Base-by-base conservation (phyloP, 2,329 filamentous ascomycete species). In the Neonectria faginata region DNA sequence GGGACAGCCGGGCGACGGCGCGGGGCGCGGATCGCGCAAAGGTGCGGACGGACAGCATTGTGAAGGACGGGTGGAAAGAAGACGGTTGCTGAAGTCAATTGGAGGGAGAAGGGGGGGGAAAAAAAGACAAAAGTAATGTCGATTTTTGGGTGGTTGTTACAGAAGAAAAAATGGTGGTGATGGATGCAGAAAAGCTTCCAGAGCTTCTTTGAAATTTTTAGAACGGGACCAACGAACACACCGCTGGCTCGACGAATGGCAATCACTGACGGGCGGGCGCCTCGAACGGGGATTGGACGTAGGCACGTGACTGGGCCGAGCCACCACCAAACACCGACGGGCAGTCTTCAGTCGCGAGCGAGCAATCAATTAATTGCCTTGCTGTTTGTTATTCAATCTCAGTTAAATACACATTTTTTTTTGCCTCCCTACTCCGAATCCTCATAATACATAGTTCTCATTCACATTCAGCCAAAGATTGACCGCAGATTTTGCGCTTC, bases 11-110 rank as follows among this genome's bases (percentile, higher is more conserved):
- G 71, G 86, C 82, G 58, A 91, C 73, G 62, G 85, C 83, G 77
- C 90, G 88, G 73, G 91, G 90, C 76, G 89, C 87, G 54, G 89
- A 86, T 77, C 91, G 90, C 76, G 87, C 84, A 69, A 91, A 77
- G 65, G 85, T 82, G 78, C 91, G 86, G 70, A 92, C 82, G 70
- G 91, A 90, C 76, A 93, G 83, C 92, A 94, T 94, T 70, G 74
- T 86, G 79, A 41, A 59, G 62, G 62, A 9, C 16, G 61, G 57
- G 47, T 62, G 29, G 53, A 58, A 9, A 27, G 27, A 16, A 25
- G 25, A 25, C 25, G 25, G 44, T 50, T 50, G 48, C 53, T 66
- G 57, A 56, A 53, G 52, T 39, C 36, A 39, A 39, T 39, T 39
- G 36, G 12, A 57, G 57, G 68, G 57, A 57, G 57, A 50, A n/a